Evolutionary conservation across 495 filamentous ascomycete species (phyloP), one percentile per base, ranked within the genome.

Genomic region (Tuber brumale): DNA sequence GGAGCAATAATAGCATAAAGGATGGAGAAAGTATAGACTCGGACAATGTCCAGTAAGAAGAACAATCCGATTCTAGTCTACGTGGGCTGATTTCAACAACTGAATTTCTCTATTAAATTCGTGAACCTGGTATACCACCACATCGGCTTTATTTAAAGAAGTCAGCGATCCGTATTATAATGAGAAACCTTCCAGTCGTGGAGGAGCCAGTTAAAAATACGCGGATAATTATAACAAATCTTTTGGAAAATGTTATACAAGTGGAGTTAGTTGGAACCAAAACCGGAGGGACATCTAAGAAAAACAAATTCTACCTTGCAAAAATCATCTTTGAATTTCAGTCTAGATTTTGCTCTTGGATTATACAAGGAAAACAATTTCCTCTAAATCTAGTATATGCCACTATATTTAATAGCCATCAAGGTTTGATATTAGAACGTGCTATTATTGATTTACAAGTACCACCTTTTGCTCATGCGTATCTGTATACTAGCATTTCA

Each of bases 371-470:
- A 69, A 43, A 70, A 3, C 69, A 78, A 31, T 70, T 78, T 41
- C 70, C 76, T 16, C 71, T 78, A 7, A 37, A 74, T 31, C 45
- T 74, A 73, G 39, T 74, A 21, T 79, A 76, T 71, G 70, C 74
- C 9, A 76, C 74, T 48, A 79, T 70, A 0, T 79, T 76, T 44
- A 79, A 79, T 71, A 76, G 74, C 31, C 76, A 70, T 61, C 77
- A 76, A 76, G 74, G 74, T 14, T 43, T 76, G 3, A 79, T 61
- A 42, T 43, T 79, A 16, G 74, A 79, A 69, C 14, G 57, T 14
- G 23, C 43, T 72, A 70, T 78, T 51, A 31, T 76, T 5, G 70
- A 79, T 74, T 31, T 74, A 10, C 43, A 35, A 46, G 70, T 71
- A 35, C 12, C 51, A 35, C 37, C 73, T n/a, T 78, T 78, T 73